Evolutionary conservation across 208 protist species (phyloP), one percentile per base, ranked within the genome.

Genomic region (Acanthamoeba healyi): DNA sequence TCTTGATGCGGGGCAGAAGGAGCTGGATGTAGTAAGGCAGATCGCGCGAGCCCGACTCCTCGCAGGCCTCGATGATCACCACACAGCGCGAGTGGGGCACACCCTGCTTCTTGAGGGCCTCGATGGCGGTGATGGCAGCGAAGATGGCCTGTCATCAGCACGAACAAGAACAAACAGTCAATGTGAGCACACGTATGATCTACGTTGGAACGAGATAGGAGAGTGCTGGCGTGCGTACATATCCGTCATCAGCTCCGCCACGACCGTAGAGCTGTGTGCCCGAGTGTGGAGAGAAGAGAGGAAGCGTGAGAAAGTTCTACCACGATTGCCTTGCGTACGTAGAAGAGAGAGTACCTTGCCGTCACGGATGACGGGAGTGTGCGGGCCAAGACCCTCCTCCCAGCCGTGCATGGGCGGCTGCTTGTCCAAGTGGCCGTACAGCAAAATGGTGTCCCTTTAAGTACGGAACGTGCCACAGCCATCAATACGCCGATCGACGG

Each of bases 391-490:
- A 22, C 98, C 98, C 54, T 98, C 98, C 22, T 70, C 94, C 99
- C 99, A 99, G 49, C 96, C 97, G 0, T 98, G 97, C 65, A 99
- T 94, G 40, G 98, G 98, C 38, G 99, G 99, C 97, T 99, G 98
- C 96, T 99, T 99, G 94, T 99, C 99, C 97, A 99, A 97, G 95
- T 99, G 98, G 65, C 98, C 98, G 96, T 99, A 99, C 94, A 99
- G 97, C 17, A 99, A 96, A 42, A 99, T 96, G 26, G 61, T 96
- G 87, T 92, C 87, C 26, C 87, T 94, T 34, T 14, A 74, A 7
- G 10, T 22, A 34, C 17, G 58, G 3, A 17, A 7, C 5, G 14
- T n/a, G n/a, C n/a, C n/a, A n/a, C n/a, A n/a, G n/a, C n/a, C n/a
- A n/a, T n/a, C n/a, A n/a, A n/a, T n/a, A 51, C n/a, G 54, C 19